Conservation (phyloP, 1,139 yeast species). For the Hemisphaericaspora lyxosophila region DNA sequence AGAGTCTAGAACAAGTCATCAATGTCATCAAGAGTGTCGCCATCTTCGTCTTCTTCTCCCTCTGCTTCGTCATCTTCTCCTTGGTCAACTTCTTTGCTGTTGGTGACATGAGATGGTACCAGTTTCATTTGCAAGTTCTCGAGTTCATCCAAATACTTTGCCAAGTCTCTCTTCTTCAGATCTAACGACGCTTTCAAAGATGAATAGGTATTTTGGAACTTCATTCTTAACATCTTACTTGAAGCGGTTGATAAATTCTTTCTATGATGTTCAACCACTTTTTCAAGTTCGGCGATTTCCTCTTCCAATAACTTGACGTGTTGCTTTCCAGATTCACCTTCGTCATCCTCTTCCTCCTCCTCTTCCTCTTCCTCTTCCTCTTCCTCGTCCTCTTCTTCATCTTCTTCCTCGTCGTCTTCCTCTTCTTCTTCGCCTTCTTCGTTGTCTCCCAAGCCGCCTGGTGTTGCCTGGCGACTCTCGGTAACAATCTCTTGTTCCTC, state of each 20-base stretch:
- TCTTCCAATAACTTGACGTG: constrained; percentile 79
- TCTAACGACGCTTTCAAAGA: constrained; percentile 83
- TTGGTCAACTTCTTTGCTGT: constrained; percentile 20
- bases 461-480: constrained; percentile 5
- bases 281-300: constrained; percentile 80
- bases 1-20: constrained; percentile 29
- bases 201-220: constrained; percentile 78
- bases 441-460: constrained; percentile 14
- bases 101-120: constrained; percentile 23
- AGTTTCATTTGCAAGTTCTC: constrained; percentile 9
- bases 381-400: constrained; percentile 31
- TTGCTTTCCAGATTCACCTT: constrained; percentile 45
- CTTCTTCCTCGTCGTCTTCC: constrained; percentile 29
- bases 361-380: constrained; percentile 29
- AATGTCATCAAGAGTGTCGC: constrained; percentile 43
- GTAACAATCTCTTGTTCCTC: constrained; percentile 9
- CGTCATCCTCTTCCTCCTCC: constrained; percentile 30
- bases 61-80: constrained; percentile 30
- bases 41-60: constrained; percentile 29
- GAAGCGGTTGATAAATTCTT: constrained; percentile 74
- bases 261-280: constrained; percentile 74
- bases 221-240: constrained; percentile 83
- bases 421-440: constrained; percentile 23
- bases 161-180: constrained; percentile 71
- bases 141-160: constrained; percentile 33